Percentiles rank a stretch among this genome's conserved stretches.
Conservation (phyloP, 805 yeast species). For the Sugiyamaella qingdaonensis region DNA sequence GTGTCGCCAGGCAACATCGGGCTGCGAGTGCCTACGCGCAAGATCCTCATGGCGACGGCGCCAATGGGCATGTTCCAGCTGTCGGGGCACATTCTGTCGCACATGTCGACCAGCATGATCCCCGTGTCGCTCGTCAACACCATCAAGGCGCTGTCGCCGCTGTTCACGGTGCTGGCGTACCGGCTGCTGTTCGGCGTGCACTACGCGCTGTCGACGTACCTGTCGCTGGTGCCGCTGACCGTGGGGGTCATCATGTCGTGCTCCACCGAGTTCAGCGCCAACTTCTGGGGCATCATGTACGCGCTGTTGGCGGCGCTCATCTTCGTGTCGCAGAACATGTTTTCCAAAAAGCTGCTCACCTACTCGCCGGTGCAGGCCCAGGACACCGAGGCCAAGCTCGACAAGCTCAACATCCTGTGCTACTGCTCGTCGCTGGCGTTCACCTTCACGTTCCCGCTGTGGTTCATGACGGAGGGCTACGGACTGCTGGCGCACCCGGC, state of each 20-base stretch:
- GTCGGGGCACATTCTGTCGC: conserved; percentile 85
- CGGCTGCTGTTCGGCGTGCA: conserved; percentile 52
- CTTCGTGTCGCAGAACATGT: conserved; percentile 82
- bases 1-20: conserved; percentile 27
- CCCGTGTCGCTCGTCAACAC: conserved; percentile 97
- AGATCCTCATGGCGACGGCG: conserved; percentile 45
- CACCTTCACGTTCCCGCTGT: conserved; percentile 66
- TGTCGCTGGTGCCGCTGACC: conserved; percentile 74
- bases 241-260: conserved; percentile 74
- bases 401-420: conserved; percentile 73
- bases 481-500: conserved; percentile 2
- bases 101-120: conserved; percentile 84
- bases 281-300: conserved; percentile 58
- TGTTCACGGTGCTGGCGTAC: conserved; percentile 80
- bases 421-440: conserved; percentile 77
- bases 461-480: conserved; percentile 56
- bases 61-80: conserved; percentile 97
- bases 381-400: conserved; percentile 46
- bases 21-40: conserved; percentile 25
- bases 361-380: conserved; percentile 18
- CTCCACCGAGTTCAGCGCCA: conserved; percentile 40
- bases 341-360: conserved; percentile 77
- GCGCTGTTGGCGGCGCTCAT: conserved; percentile 67
- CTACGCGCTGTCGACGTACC: conserved; percentile 64
- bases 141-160: conserved; percentile 85